phyloP scores from a whole-genome alignment of 208 protist genomes.

The Naegleria lovaniensis region DNA sequence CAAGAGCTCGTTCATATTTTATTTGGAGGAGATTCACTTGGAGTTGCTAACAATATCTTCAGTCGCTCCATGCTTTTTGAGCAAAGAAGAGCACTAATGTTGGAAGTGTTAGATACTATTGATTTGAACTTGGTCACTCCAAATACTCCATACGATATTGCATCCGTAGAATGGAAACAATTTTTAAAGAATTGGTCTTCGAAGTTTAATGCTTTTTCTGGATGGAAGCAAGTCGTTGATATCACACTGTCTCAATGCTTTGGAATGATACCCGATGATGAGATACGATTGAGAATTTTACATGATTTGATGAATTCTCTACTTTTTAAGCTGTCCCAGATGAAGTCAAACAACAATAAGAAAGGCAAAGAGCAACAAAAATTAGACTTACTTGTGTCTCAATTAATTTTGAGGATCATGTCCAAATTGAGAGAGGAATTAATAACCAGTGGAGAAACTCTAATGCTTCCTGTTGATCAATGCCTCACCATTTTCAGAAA shows the following conservation, averaged over 20 bases:
- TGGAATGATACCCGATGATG: neutral
- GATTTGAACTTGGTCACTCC: neutral
- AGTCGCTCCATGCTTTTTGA: neutral
- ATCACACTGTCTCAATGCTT: neutral
- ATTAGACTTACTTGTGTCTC: neutral
- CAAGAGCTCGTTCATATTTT: neutral
- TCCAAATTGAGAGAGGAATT: neutral
- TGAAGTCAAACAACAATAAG: neutral
- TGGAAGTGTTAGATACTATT: neutral
- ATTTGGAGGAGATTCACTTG: neutral
- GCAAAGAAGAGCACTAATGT: neutral
- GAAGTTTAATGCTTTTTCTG: neutral
- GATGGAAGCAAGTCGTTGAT: constrained; percentile 9
- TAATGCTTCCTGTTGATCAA: neutral
- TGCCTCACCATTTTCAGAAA: neutral
- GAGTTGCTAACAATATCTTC: neutral
- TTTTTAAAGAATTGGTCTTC: neutral
- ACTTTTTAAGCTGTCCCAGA: neutral
- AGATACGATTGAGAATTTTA: neutral
- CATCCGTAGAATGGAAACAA: neutral
- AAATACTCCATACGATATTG: neutral
- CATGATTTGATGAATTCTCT: neutral
- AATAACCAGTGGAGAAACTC: neutral
- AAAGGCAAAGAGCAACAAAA: neutral
- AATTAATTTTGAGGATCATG: constrained; percentile 6